Percentiles rank a stretch among this genome's conserved stretches.
These are phyloP conservation scores for Ramularia endophylla DNA, from an alignment of 2,329 filamentous ascomycete genomes.

Conservation along the genomic window DNA sequence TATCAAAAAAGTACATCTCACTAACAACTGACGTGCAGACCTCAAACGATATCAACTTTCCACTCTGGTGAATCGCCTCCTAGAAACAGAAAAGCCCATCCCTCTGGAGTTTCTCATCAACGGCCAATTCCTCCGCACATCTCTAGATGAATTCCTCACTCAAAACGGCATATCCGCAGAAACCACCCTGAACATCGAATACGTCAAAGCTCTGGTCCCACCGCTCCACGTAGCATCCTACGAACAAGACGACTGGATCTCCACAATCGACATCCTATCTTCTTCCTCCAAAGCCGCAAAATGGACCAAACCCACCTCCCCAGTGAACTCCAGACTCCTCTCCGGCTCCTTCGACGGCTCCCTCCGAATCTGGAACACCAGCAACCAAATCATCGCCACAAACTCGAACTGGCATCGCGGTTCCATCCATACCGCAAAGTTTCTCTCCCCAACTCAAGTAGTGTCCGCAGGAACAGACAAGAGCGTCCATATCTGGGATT, in stretches of 20 bases:
- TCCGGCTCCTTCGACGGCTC: slow-evolving; percentile 92
- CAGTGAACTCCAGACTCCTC: slow-evolving; percentile 66
- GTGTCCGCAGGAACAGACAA: slow-evolving; percentile 80
- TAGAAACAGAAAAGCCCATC: slow-evolving; percentile 56
- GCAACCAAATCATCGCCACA: slow-evolving; percentile 75
- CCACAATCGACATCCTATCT: slow-evolving; percentile 76
- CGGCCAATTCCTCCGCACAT: slow-evolving; percentile 82
- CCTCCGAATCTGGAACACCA: slow-evolving; percentile 82
- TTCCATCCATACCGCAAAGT: slow-evolving; percentile 75
- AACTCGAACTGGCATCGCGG: slow-evolving; percentile 67
- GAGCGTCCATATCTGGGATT: slow-evolving; percentile 86
- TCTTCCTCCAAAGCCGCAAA: slow-evolving; percentile 54
- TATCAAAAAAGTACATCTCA: neutral
- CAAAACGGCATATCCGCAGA: slow-evolving; percentile 84
- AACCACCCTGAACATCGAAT: slow-evolving; percentile 81
- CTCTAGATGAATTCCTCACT: slow-evolving; percentile 83
- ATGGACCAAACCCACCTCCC: slow-evolving; percentile 48
- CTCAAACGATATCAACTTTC: slow-evolving; percentile 56
- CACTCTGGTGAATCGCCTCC: slow-evolving; percentile 56
- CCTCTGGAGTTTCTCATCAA: slow-evolving; percentile 95
- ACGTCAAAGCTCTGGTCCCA: slow-evolving; percentile 84
- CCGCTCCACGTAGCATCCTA: slow-evolving; percentile 87
- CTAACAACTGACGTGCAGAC: slow-evolving; percentile 31
- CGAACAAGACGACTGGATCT: slow-evolving; percentile 97
- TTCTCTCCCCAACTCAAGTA: slow-evolving; percentile 70